A percentile compares a stretch with the other conserved stretches of the same genome.
phyloP scores from a whole-genome alignment of 768 basidiomycete genomes.

The Kondoa subrosea region DNA sequence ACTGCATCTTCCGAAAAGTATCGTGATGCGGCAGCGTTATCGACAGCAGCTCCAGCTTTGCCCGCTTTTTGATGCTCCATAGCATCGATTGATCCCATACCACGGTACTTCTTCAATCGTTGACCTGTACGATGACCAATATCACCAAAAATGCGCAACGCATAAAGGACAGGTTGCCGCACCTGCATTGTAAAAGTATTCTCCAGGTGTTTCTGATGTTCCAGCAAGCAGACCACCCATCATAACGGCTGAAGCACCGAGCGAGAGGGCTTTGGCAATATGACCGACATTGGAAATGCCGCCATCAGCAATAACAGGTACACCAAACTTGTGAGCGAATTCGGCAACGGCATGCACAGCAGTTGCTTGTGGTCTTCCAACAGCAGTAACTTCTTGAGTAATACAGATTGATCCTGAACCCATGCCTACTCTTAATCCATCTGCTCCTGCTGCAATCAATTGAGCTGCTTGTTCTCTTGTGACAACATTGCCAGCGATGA shows the following conservation, averaged over 20 bases:
- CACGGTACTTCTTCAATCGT: constrained; percentile 94
- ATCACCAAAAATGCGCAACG: background rate
- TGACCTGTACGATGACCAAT: constrained; percentile 34
- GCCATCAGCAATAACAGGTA: constrained; percentile 92
- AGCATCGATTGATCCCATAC: constrained; percentile 76
- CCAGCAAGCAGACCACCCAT: constrained; percentile 94
- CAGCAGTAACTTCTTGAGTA: constrained; percentile 98
- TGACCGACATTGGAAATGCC: constrained; percentile 91
- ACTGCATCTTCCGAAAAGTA: constrained; percentile 87
- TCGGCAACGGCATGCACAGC: constrained; percentile 96
- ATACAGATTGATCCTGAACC: constrained; percentile 97
- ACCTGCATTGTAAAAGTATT: constrained; percentile 98
- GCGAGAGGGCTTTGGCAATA: constrained; percentile 84
- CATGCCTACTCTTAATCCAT: constrained; percentile 92
- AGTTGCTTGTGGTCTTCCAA: constrained; percentile 91
- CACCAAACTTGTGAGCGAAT: constrained; percentile 79
- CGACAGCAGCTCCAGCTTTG: constrained; percentile 30
- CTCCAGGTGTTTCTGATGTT: constrained; percentile 90
- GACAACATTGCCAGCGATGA: constrained; percentile 95
- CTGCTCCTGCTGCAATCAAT: constrained; percentile 84
- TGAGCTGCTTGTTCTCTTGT: constrained; percentile 91
- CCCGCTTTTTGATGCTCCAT: constrained; percentile 48
- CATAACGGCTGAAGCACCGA: constrained; percentile 94
- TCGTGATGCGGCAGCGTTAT: constrained; percentile 81
- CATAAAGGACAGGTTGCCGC: background rate